Evolutionary conservation across 1,284 basidiomycete genomes (phyloP).

Genomic region (Boletellus deceptivus): DNA sequence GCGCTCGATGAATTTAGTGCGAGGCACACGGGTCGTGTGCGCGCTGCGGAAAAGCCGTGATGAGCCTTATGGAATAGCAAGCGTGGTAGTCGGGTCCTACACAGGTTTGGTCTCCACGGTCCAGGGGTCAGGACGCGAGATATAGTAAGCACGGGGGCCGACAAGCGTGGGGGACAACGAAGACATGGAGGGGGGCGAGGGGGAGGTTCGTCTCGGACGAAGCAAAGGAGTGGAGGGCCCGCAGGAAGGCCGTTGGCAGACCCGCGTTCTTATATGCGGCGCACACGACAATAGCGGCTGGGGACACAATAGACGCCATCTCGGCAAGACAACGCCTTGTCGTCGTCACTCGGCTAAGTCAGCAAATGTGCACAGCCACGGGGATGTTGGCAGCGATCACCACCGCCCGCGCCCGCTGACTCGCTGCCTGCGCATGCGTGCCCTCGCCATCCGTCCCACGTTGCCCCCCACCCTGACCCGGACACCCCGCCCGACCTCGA

Average conservation of each 20-base stretch:
- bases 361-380: slow-evolving; percentile 19
- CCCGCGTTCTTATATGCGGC: slow-evolving; percentile 17
- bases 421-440: slow-evolving; percentile 15
- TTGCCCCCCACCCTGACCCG: background rate
- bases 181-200: slow-evolving; percentile 10
- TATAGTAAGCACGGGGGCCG: slow-evolving; percentile 9
- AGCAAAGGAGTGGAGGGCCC: slow-evolving; percentile 24
- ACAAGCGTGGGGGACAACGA: slow-evolving; percentile 2
- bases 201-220: slow-evolving; percentile 28
- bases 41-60: slow-evolving; percentile 8
- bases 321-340: slow-evolving; percentile 16
- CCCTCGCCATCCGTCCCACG: background rate
- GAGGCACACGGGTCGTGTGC: slow-evolving; percentile 31
- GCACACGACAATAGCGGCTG: slow-evolving; percentile 18
- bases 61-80: background rate
- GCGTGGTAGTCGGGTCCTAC: slow-evolving; percentile 8
- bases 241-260: background rate
- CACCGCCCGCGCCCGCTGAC: background rate
- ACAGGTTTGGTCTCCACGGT: slow-evolving; percentile 24
- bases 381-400: background rate
- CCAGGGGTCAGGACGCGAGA: slow-evolving; percentile 26
- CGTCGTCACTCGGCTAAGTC: slow-evolving; percentile 6
- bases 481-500: background rate
- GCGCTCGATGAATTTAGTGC: slow-evolving; percentile 53
- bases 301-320: background rate